Evolutionary conservation across 2,329 filamentous ascomycete genomes (phyloP).

Genomic region (Verticillium nonalfalfae): DNA sequence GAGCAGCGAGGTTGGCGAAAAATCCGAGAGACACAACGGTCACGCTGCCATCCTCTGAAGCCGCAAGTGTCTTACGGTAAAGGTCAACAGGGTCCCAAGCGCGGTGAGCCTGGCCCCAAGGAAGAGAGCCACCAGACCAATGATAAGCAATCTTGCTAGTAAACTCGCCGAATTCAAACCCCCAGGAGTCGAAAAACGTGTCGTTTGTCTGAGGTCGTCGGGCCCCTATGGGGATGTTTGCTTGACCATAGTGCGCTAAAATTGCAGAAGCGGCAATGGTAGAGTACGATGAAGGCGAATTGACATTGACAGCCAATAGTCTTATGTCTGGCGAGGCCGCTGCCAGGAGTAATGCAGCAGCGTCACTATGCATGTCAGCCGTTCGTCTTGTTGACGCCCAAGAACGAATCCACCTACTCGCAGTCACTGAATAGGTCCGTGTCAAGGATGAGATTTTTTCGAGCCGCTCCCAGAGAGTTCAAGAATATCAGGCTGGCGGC

Average conservation of each 20-base stretch:
- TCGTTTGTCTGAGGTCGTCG: conserved; percentile 30
- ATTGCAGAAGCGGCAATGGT: conserved; percentile 32
- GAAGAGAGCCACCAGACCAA: conserved; percentile 27
- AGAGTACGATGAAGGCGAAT: conserved; percentile 33
- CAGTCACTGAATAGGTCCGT: conserved; percentile 41
- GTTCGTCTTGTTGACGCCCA: neutral
- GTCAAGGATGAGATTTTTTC: conserved; percentile 36
- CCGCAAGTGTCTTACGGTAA: conserved; percentile 35
- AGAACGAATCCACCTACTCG: conserved; percentile 24
- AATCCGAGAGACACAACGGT: conserved; percentile 39
- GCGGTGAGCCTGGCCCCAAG: conserved; percentile 24
- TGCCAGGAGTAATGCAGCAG: conserved; percentile 33
- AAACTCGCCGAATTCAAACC: conserved; percentile 34
- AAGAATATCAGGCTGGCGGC: neutral
- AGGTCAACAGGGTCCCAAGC: conserved; percentile 34
- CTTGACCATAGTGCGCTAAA: conserved; percentile 31
- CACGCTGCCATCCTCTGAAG: conserved; percentile 30
- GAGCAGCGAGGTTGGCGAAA: conserved; percentile 36
- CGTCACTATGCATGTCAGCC: conserved; percentile 23
- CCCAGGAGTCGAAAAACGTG: conserved; percentile 35
- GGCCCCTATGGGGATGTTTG: conserved; percentile 28
- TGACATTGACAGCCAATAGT: conserved; percentile 34
- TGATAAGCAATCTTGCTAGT: conserved; percentile 37
- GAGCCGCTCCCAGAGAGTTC: neutral
- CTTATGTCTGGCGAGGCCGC: conserved; percentile 26